These are phyloP conservation scores for Yamadazyma kanchanaburiensis DNA, from an alignment of 1,139 yeast genomes.

Conservation along the genomic window DNA sequence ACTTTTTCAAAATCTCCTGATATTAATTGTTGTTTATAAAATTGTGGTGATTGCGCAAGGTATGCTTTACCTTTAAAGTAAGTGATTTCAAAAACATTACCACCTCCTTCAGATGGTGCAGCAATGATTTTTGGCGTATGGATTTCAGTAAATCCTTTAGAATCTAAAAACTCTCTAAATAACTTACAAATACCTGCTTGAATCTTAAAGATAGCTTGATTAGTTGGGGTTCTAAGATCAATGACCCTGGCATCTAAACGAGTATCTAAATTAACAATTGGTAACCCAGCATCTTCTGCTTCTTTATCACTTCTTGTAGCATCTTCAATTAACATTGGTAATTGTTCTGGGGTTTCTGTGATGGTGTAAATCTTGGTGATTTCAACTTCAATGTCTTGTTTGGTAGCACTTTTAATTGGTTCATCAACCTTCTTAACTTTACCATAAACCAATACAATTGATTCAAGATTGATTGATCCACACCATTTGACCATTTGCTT, in stretches of 20 bases:
- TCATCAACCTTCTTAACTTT: constrained; percentile 79
- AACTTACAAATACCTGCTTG: constrained; percentile 85
- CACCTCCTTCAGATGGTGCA: constrained; percentile 97
- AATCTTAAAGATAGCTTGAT: constrained; percentile 94
- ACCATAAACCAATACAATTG: constrained; percentile 91
- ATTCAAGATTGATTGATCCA: constrained; percentile 78
- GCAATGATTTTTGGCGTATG: constrained; percentile 96
- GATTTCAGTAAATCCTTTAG: constrained; percentile 75
- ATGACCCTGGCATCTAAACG: constrained; percentile 93
- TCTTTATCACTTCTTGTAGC: constrained; percentile 94
- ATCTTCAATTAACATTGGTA: constrained; percentile 94
- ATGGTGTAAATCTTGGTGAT: constrained; percentile 71
- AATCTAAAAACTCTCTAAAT: constrained; percentile 81
- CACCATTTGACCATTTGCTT: constrained; percentile 98
- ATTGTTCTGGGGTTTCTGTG: constrained; percentile 85
- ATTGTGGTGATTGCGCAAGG: constrained; percentile 97
- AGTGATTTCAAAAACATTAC: constrained; percentile 88
- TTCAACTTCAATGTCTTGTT: constrained; percentile 85
- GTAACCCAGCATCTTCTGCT: constrained; percentile 88
- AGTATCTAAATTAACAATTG: constrained; percentile 93
- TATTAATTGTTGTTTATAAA: constrained; percentile 95
- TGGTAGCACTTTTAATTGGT: constrained; percentile 84
- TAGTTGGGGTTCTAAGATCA: constrained; percentile 93
- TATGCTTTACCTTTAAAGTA: constrained; percentile 92
- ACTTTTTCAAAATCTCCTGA: constrained; percentile 97